phyloP scores from a whole-genome alignment of 225 moss, liverwort and hornwort genomes.

The Physcomitrium patens region DNA sequence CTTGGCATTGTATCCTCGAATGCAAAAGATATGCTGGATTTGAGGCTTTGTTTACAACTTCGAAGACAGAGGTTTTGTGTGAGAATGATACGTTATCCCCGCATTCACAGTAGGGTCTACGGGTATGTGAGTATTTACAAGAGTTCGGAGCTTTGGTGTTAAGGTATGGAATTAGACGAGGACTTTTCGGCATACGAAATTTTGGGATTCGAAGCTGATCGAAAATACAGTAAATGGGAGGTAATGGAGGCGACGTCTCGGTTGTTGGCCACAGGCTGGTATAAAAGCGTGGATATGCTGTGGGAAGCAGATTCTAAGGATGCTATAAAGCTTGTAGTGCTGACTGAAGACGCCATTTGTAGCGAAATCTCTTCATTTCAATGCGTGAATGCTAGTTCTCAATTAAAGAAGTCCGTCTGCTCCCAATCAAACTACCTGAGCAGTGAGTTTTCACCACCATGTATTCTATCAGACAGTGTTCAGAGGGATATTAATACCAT shows the following conservation, averaged over 20 bases:
- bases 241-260: slow-evolving; percentile 37
- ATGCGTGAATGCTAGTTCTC: slow-evolving; percentile 22
- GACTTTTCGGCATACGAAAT: slow-evolving; percentile 34
- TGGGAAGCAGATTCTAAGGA: slow-evolving; percentile 31
- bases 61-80: no score
- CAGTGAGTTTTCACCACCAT: slow-evolving; percentile 8
- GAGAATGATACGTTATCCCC: not conserved
- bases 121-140: not conserved
- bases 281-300: slow-evolving; percentile 34
- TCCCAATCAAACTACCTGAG: not conserved
- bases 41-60: not conserved
- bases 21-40: not conserved
- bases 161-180: slow-evolving; percentile 47
- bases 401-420: not conserved
- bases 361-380: slow-evolving; percentile 36
- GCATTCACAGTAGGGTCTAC: slow-evolving; percentile 2
- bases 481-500: slow-evolving; percentile 35
- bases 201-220: slow-evolving; percentile 39
- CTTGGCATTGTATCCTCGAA: not conserved
- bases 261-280: slow-evolving; percentile 61
- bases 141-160: slow-evolving; percentile 10
- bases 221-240: slow-evolving; percentile 39
- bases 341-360: slow-evolving; percentile 40
- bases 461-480: slow-evolving; percentile 45
- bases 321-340: slow-evolving; percentile 37